These are phyloP conservation scores for Moesziomyces sp. DNA, from an alignment of 1,284 basidiomycete genomes.

Conservation along the genomic window DNA sequence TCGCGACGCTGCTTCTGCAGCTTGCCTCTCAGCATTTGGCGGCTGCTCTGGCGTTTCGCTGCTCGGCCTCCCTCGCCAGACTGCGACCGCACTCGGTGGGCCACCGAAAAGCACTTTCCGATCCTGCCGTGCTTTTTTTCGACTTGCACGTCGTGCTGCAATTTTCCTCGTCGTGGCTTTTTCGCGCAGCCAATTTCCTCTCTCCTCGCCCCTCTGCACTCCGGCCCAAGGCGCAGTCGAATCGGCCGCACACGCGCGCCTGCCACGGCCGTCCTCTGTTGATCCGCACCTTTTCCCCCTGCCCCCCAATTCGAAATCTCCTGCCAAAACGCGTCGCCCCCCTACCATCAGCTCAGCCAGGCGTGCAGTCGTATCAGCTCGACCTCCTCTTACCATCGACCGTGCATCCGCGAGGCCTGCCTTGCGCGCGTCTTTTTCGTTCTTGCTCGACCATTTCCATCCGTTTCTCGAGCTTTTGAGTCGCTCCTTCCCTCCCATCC, in stretches of 20 bases:
- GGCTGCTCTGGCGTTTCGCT: not conserved
- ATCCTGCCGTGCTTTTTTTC: slow-evolving; percentile 27
- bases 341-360: slow-evolving; percentile 35
- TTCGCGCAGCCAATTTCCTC: slow-evolving; percentile 2
- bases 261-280: slow-evolving; percentile 2
- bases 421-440: slow-evolving; percentile 36
- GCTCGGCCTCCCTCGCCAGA: not conserved
- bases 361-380: slow-evolving; percentile 32
- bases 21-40: too few relatives aligned
- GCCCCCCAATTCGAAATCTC: slow-evolving; percentile 40
- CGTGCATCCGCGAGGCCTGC: slow-evolving; percentile 10
- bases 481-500: slow-evolving; percentile 5
- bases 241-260: slow-evolving; percentile 5
- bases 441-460: slow-evolving; percentile 20
- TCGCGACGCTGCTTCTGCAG: not conserved
- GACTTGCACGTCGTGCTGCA: slow-evolving; percentile 4
- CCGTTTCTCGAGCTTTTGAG: slow-evolving; percentile 9
- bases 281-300: slow-evolving; percentile 7
- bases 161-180: slow-evolving; percentile 5
- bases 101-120: slow-evolving; percentile 15
- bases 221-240: not conserved
- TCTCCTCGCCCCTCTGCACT: not conserved
- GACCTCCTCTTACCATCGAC: slow-evolving; percentile 30
- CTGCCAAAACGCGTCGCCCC: slow-evolving; percentile 44
- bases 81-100: slow-evolving; percentile 1